phyloP scores from a whole-genome alignment of 108 stramenopile genomes.

The Parietichytrium sp. region DNA sequence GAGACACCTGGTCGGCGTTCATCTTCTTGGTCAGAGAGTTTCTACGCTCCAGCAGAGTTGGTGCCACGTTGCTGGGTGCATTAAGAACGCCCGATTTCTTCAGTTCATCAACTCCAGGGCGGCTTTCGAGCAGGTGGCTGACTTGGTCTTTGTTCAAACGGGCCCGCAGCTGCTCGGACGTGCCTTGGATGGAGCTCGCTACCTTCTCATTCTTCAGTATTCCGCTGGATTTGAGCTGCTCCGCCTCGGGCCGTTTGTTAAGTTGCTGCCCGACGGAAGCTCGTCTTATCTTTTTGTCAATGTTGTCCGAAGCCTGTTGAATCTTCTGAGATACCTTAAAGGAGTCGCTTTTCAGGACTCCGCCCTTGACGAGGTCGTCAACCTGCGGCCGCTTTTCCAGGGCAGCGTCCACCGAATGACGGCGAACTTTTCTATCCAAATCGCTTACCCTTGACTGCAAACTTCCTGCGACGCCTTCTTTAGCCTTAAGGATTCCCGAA shows the following conservation, averaged over 20 bases:
- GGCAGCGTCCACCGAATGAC: not conserved
- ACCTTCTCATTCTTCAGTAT: not conserved
- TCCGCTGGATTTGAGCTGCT: not conserved
- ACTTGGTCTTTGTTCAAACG: not conserved
- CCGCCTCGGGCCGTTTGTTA: not conserved
- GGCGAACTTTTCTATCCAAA: too few relatives aligned
- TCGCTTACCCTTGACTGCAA: too few relatives aligned
- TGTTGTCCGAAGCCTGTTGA: not conserved
- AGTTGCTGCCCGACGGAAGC: not conserved
- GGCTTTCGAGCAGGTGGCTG: not conserved
- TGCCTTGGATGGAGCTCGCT: not conserved
- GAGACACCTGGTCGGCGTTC: conserved; percentile 8
- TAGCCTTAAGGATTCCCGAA: too few relatives aligned
- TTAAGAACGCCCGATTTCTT: not conserved
- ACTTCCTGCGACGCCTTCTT: too few relatives aligned
- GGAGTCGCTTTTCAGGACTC: not conserved
- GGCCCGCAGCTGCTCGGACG: not conserved
- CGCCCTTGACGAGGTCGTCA: not conserved
- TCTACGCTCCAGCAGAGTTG: conserved; percentile 5
- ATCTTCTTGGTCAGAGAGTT: not conserved
- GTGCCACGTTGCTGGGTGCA: not conserved
- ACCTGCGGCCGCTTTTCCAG: not conserved
- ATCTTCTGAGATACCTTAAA: not conserved
- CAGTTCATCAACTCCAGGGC: conserved; percentile 3
- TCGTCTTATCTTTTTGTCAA: not conserved